These are phyloP conservation scores for Fusarium chaquense DNA, from an alignment of 2,329 filamentous ascomycete species.

Conservation along the genomic window DNA sequence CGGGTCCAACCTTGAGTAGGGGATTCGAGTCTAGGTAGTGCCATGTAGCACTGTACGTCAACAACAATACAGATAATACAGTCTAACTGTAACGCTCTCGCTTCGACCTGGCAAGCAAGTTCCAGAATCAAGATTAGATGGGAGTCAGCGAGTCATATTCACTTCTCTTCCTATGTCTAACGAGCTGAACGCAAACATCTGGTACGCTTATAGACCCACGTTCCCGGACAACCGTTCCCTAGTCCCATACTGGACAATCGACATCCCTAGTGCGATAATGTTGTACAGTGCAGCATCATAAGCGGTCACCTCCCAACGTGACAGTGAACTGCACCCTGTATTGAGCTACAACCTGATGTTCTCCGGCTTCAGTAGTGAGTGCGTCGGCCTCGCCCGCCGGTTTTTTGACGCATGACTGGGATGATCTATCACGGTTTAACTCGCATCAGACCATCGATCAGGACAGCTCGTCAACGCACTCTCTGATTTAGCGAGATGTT, in stretches of 20 bases:
- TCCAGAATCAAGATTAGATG: neutral
- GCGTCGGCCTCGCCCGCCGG: conserved; percentile 33
- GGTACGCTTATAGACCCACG: conserved; percentile 29
- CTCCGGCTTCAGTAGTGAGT: conserved; percentile 26
- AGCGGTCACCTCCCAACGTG: conserved; percentile 22
- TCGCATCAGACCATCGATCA: conserved; percentile 45
- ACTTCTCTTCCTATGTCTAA: neutral
- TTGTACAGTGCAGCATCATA: conserved; percentile 19
- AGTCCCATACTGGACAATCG: conserved; percentile 31
- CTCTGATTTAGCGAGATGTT: neutral
- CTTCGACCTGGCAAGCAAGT: neutral
- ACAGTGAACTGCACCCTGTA: conserved; percentile 42
- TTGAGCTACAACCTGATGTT: conserved; percentile 37
- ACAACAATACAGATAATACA: neutral
- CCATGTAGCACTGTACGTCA: neutral
- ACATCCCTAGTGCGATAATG: conserved; percentile 2
- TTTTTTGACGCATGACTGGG: conserved; percentile 39
- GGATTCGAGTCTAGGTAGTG: neutral
- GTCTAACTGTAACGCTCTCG: neutral
- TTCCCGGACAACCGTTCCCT: conserved; percentile 31
- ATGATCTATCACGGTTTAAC: conserved; percentile 36
- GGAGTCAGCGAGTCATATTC: neutral
- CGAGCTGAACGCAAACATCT: conserved; percentile 25
- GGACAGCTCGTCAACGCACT: conserved; percentile 14
- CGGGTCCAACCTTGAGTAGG: conserved; percentile 25